Conservation (phyloP, 75 land plant genomes). For the Picea glauca region DNA sequence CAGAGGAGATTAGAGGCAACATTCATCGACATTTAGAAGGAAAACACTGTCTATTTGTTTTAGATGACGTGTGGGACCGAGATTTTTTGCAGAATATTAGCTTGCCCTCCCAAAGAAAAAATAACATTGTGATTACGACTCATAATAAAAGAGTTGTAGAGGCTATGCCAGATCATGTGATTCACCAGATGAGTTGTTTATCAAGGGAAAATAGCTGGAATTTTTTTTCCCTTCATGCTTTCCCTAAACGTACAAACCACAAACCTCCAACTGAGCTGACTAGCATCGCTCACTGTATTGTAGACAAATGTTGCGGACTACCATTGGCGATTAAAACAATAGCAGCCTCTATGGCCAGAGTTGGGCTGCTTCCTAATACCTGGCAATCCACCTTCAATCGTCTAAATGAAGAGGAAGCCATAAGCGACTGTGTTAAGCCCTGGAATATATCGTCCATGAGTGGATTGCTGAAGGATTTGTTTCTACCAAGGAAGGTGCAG, state of each 20-base stretch:
- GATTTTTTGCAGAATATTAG: background rate
- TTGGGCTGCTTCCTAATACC: background rate
- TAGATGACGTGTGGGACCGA: background rate
- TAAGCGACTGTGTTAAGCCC: background rate
- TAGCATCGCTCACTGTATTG: background rate
- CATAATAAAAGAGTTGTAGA: background rate
- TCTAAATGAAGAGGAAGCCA: background rate
- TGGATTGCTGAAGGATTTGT: conserved; percentile 7
- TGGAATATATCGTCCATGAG: background rate
- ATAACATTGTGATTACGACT: background rate
- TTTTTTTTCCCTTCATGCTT: background rate
- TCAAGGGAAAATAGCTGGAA: background rate
- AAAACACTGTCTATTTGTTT: background rate
- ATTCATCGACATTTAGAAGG: background rate
- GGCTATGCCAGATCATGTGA: background rate
- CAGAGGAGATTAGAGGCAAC: background rate
- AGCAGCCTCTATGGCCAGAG: background rate
- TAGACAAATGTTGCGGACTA: background rate
- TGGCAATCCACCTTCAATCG: background rate
- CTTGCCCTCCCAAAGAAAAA: background rate
- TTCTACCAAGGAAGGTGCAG: background rate
- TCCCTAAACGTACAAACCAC: background rate
- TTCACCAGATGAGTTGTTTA: background rate
- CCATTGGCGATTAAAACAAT: background rate
- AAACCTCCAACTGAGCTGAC: background rate